Evolutionary conservation across 345 rosid genomes (phyloP).

Genomic region (Brassica rapa): DNA sequence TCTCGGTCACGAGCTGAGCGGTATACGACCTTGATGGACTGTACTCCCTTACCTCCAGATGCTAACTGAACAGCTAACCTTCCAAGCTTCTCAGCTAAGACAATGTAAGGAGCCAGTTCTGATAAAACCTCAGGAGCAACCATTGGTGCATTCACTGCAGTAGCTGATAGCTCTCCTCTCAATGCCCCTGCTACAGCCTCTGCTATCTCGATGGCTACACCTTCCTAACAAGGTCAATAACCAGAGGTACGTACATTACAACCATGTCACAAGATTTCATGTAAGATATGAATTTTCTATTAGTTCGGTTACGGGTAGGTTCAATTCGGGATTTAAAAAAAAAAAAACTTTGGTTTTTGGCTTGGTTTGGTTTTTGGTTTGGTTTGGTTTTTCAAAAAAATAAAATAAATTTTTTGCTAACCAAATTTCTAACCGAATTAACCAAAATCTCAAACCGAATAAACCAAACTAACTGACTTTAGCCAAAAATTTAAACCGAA

Average conservation of each 20-base stretch:
- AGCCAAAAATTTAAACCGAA: too few relatives aligned
- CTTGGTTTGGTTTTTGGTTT: too few relatives aligned
- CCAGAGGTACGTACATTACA: background rate
- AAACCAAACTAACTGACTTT: background rate
- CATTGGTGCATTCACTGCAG: conserved; percentile 91
- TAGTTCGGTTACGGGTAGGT: background rate
- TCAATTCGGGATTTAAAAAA: too few relatives aligned
- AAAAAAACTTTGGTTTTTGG: too few relatives aligned
- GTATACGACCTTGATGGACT: conserved; percentile 63
- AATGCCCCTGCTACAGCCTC: conserved; percentile 87
- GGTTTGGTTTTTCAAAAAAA: too few relatives aligned
- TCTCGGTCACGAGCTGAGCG: conserved; percentile 61
- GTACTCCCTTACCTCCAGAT: conserved; percentile 68
- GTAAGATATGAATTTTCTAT: background rate
- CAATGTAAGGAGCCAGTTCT: conserved; percentile 66
- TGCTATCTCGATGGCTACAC: conserved; percentile 87
- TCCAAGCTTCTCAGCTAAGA: conserved; percentile 76
- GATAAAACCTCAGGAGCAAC: conserved; percentile 64
- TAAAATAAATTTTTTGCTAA: too few relatives aligned
- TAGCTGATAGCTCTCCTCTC: conserved; percentile 72
- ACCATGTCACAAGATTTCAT: background rate
- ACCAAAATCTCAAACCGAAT: background rate
- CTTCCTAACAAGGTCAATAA: conserved; percentile 52
- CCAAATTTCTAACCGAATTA: background rate
- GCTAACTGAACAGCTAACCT: conserved; percentile 77